These are phyloP conservation scores for Colletotrichum eremochloae DNA, from an alignment of 2,329 filamentous ascomycete species.

Conservation along the genomic window DNA sequence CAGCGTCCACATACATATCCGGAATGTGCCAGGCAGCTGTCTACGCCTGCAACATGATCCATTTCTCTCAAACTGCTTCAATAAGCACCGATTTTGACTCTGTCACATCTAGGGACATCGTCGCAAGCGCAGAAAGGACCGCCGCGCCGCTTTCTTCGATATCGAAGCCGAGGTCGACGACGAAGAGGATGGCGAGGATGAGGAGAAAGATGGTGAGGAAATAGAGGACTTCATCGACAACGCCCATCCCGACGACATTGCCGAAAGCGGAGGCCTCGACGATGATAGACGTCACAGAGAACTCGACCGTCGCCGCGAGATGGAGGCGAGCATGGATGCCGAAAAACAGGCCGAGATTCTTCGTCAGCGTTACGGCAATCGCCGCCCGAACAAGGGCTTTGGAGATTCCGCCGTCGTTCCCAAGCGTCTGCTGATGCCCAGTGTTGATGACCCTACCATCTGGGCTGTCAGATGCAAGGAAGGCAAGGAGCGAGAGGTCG, in stretches of 20 bases:
- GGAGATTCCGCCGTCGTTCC: constrained; percentile 83
- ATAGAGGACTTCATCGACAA: constrained; percentile 89
- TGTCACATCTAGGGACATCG: constrained; percentile 69
- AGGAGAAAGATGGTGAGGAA: constrained; percentile 89
- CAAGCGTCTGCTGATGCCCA: constrained; percentile 88
- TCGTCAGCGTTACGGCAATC: constrained; percentile 88
- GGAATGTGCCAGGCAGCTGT: not conserved
- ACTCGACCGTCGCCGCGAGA: constrained; percentile 90
- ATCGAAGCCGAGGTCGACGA: constrained; percentile 98
- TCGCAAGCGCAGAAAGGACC: constrained; percentile 83
- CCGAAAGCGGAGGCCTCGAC: constrained; percentile 82
- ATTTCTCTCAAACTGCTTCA: not conserved
- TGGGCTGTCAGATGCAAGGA: constrained; percentile 95
- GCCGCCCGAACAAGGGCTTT: constrained; percentile 73
- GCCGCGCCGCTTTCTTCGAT: constrained; percentile 91
- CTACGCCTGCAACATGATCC: not conserved
- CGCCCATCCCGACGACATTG: constrained; percentile 90
- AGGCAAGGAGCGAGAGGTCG: constrained; percentile 93
- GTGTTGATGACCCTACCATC: constrained; percentile 95
- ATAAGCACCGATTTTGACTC: not conserved
- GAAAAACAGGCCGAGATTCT: constrained; percentile 92
- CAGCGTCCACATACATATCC: too few relatives aligned
- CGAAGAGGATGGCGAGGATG: constrained; percentile 88
- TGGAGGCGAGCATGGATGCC: constrained; percentile 88
- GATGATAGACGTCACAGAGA: constrained; percentile 95